Evolutionary conservation across 306 rosid genomes (phyloP).

Genomic region (Comarum palustre): DNA sequence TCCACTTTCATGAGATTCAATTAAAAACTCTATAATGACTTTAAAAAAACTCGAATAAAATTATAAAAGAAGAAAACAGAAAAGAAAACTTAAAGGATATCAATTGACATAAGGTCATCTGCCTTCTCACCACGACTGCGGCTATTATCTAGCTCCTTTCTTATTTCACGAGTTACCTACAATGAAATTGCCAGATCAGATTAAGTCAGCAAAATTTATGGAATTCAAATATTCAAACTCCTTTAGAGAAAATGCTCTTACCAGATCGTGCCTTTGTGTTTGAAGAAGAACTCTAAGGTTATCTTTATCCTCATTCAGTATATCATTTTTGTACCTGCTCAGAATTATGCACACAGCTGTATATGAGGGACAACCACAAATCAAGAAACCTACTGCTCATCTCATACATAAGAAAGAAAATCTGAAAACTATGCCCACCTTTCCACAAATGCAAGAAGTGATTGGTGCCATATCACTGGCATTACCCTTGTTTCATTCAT

Average conservation of each 20-base stretch:
- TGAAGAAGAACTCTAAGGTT: conserved; percentile 62
- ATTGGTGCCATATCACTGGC: conserved; percentile 99
- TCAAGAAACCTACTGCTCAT: neutral
- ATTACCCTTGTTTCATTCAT: conserved; percentile 57
- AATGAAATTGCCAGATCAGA: conserved; percentile 15
- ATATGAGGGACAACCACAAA: neutral
- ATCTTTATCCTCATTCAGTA: conserved; percentile 70
- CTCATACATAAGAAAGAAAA: neutral
- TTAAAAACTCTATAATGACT: neutral
- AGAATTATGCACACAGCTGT: conserved; percentile 21
- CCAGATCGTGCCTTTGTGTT: conserved; percentile 70
- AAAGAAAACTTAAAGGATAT: conserved; percentile 55
- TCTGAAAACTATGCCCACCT: conserved; percentile 46
- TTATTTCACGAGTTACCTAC: conserved; percentile 90
- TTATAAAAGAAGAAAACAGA: neutral
- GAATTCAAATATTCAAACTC: neutral
- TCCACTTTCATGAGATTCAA: neutral
- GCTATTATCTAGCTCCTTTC: conserved; percentile 66
- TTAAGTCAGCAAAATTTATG: conserved; percentile 16
- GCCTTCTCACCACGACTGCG: conserved; percentile 91
- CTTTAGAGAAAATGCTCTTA: conserved; percentile 34
- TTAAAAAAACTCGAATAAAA: neutral
- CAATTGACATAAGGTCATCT: conserved; percentile 53
- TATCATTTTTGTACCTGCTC: conserved; percentile 82
- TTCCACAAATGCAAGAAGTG: conserved; percentile 86